Evolutionary conservation across 768 basidiomycete species (phyloP), one percentile per base, ranked within the genome.

Genomic region (Tremella mesenterica): DNA sequence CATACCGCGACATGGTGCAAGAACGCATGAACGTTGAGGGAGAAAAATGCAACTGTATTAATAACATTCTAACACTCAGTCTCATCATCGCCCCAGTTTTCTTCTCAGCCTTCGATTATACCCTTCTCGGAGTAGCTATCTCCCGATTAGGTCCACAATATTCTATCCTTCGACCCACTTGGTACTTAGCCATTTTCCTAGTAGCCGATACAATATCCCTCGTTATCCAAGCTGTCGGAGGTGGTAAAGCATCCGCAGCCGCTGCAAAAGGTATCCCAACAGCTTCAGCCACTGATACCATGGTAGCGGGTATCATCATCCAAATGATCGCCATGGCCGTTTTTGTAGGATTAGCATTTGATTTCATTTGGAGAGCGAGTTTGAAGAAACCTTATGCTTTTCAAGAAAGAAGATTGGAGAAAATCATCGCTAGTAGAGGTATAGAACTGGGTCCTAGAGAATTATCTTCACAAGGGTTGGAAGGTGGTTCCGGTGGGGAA

Each of bases 261-360:
- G 63, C 67, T 1, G 59, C 55, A 0, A 57, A 55, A 7, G 45
- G 57, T 21, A 57, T 60, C 1, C 61, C 65, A 3, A 67, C 65
- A 0, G 52, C 61, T 21, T 44, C 55, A 4, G 69, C 66, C 5
- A 68, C 71, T n/a, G 59, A 72, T 52, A 72, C 72, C 58, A 73
- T 71, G 69, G 65, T 73, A 4, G 70, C 64, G 10, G 72, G 72
- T 45, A 72, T 73, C 60, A 61, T 67, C 45, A 59, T 72, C 53
- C 72, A 73, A 50, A 56, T 73, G 14, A 46, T 62, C n/a, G 54
- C 63, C 20, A 74, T 74, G 68, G 54, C 60, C 30, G 39, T 61
- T 29, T 74, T 74, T 47, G 48, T 65, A 45, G 38, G 21, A 28
- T 55, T 67, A 21, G 73, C 63, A 1, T 27, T 67, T 23, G 68